Percentiles rank a stretch among this genome's conserved stretches.
phyloP scores from a whole-genome alignment of 768 basidiomycete species.

The Boletus sp. region DNA sequence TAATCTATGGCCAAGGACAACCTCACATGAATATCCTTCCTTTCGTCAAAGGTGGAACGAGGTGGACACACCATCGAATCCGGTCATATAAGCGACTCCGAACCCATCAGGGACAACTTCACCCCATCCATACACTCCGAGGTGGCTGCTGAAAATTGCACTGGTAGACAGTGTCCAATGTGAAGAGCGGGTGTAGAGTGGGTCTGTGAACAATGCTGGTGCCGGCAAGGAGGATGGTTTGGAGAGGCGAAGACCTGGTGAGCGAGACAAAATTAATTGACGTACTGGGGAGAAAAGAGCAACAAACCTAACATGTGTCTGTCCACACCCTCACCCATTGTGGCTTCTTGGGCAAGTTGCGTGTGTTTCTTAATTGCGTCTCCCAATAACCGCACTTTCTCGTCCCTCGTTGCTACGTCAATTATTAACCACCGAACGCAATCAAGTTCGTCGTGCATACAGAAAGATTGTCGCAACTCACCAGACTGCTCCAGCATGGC shows the following conservation, averaged over 20 bases:
- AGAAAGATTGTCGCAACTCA: slow-evolving; percentile 6
- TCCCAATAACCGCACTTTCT: slow-evolving; percentile 52
- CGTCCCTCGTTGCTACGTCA: slow-evolving; percentile 30
- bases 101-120: slow-evolving; percentile 94
- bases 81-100: slow-evolving; percentile 94
- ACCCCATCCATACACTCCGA: slow-evolving; percentile 90
- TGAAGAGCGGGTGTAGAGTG: slow-evolving; percentile 65
- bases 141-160: slow-evolving; percentile 80
- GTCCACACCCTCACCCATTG: slow-evolving; percentile 75
- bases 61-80: slow-evolving; percentile 58
- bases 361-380: slow-evolving; percentile 65
- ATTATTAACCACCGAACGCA: not conserved
- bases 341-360: slow-evolving; percentile 59
- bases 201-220: slow-evolving; percentile 73
- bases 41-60: not conserved
- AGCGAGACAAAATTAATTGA: not conserved
- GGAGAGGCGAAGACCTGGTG: slow-evolving; percentile 66
- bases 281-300: not conserved
- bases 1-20: slow-evolving; percentile 45
- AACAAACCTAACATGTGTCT: slow-evolving; percentile 78
- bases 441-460: not conserved
- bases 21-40: slow-evolving; percentile 1
- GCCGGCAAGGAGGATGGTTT: slow-evolving; percentile 57
- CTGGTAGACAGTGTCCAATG: slow-evolving; percentile 91
- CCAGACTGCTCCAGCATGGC: slow-evolving; percentile 62